Percentiles rank a stretch among this genome's conserved stretches.
phyloP scores from a whole-genome alignment of 768 basidiomycete species.

The Gloeopeniophorella convolvens region DNA sequence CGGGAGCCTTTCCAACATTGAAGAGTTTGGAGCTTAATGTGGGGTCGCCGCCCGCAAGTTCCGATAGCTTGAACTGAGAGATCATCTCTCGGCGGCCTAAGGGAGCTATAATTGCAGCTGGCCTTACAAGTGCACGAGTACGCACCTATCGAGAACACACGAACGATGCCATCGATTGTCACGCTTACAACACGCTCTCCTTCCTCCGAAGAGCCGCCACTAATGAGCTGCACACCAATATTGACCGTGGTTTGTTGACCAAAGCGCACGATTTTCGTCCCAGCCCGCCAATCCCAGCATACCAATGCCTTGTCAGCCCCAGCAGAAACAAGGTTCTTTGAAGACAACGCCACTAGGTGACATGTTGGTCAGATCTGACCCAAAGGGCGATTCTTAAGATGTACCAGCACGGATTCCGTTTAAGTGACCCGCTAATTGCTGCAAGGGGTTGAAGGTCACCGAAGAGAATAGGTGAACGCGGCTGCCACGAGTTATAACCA shows the following conservation, averaged over 20 bases:
- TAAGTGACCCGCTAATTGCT: constrained; percentile 78
- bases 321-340: constrained; percentile 81
- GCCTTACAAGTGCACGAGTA: constrained; percentile 8
- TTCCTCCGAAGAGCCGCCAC: constrained; percentile 39
- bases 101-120: not conserved
- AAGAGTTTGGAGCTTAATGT: constrained; percentile 59
- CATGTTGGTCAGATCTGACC: not conserved
- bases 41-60: constrained; percentile 65
- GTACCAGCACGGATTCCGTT: constrained; percentile 73
- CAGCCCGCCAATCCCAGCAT: constrained; percentile 87
- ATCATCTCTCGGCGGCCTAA: constrained; percentile 77
- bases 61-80: constrained; percentile 82
- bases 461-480: constrained; percentile 88
- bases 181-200: constrained; percentile 86
- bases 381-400: too few species aligned
- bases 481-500: constrained; percentile 31
- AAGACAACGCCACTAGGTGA: constrained; percentile 64
- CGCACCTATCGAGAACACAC: constrained; percentile 88
- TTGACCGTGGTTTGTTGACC: constrained; percentile 92
- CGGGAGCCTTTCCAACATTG: constrained; percentile 73
- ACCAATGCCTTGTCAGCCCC: constrained; percentile 70
- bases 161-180: constrained; percentile 86
- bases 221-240: constrained; percentile 82
- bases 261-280: constrained; percentile 83
- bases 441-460: constrained; percentile 74